Evolutionary conservation across 129 eudicot species (phyloP).

Genomic region (Flaveria bidentis): DNA sequence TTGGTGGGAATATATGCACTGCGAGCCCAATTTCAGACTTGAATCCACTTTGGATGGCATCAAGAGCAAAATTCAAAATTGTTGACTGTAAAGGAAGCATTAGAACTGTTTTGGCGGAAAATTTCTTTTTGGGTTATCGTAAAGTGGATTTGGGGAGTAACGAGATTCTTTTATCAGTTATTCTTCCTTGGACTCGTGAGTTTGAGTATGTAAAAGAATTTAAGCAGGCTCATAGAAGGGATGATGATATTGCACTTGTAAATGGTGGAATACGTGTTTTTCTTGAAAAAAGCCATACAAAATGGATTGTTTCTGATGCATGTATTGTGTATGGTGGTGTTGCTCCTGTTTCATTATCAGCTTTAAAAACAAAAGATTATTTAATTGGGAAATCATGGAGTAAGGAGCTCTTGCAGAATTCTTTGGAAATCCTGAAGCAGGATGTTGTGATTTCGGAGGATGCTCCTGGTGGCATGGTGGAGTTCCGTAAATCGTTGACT

Average conservation of each 20-base stretch:
- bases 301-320: slow-evolving; percentile 84
- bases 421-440: slow-evolving; percentile 55
- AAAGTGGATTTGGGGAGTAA: slow-evolving; percentile 70
- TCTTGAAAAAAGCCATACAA: slow-evolving; percentile 53
- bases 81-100: slow-evolving; percentile 63
- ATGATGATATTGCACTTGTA: slow-evolving; percentile 94
- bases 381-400: slow-evolving; percentile 78
- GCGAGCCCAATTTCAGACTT: slow-evolving; percentile 98
- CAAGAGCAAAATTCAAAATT: slow-evolving; percentile 69
- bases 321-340: slow-evolving; percentile 89
- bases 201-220: slow-evolving; percentile 88
- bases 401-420: slow-evolving; percentile 62
- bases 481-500: slow-evolving; percentile 79
- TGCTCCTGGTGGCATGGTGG: slow-evolving; percentile 99
- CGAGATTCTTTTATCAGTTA: slow-evolving; percentile 76
- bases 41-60: slow-evolving; percentile 97
- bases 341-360: slow-evolving; percentile 73
- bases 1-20: slow-evolving; percentile 97
- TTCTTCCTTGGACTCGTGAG: slow-evolving; percentile 80
- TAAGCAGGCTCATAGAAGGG: slow-evolving; percentile 97
- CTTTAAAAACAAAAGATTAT: slow-evolving; percentile 56
- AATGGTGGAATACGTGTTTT: slow-evolving; percentile 89
- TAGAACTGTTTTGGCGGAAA: slow-evolving; percentile 57
- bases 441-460: slow-evolving; percentile 72
- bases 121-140: slow-evolving; percentile 84